Base-by-base conservation (phyloP, 495 filamentous ascomycete species). In the Hypoxylon intermedium region DNA sequence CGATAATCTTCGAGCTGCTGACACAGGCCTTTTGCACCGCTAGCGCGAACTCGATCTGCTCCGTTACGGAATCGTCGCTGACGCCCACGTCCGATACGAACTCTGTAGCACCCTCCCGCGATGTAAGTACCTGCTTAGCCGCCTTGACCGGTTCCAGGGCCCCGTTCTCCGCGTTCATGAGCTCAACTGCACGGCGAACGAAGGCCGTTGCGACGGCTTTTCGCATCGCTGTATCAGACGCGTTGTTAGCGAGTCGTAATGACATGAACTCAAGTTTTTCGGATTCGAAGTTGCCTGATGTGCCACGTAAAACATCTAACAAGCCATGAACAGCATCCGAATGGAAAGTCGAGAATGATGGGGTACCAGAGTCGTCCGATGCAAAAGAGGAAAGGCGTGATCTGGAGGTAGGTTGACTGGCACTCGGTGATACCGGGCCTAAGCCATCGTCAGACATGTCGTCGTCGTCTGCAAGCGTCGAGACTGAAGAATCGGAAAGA, bases 241-340 rank as follows among this genome's bases (percentile, higher is more conserved):
- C 95, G 68, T 99, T 92, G 58, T 87, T 89, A 18, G 85, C 88
- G 75, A 99, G 89, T 5, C 93, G 86, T 30, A 97, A 82, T 63
- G 89, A 88, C 75, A 89, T 94, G 36, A 99, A 87, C 70, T 99
- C 94, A 9, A 98, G 80, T 63, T 90, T 88, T 6, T 94, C 91
- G 9, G 89, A 88, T 67, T 94, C 90, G n/a, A 91, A 85, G 34
- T 90, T 84, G 45, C 88, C 86, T 50, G 85, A 85, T 24, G 70
- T 73, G 2, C 70, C 75, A 34, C 78, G 77, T 31, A 99, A 79
- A 36, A 91, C 87, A 65, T 96, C 91, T 40, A 93, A 83, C 21
- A 98, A 82, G 58, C 90, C 94, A 64, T 83, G 79, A 1, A 91
- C 86, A 9, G 95, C 94, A 53, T 98, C 94, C 37, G 88, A 80